Conservation (phyloP, 2,329 filamentous ascomycete genomes). For the Tetracladium maxilliforme region DNA sequence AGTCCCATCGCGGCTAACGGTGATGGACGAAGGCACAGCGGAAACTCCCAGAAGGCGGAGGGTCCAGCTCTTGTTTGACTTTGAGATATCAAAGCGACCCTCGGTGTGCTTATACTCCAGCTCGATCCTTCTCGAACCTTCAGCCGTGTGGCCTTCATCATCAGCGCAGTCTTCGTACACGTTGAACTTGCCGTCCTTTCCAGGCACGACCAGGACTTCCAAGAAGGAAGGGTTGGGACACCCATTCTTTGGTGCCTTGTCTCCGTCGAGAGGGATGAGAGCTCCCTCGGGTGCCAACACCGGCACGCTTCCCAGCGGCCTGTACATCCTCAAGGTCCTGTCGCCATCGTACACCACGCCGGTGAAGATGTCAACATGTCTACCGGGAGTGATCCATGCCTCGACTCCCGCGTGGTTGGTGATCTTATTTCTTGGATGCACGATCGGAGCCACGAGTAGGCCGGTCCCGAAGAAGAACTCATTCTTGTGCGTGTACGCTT, state of each 20-base stretch:
- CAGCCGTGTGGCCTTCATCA: too few relatives aligned
- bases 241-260: constrained; percentile 26
- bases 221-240: constrained; percentile 27
- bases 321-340: constrained; percentile 33
- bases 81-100: neutral
- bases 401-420: constrained; percentile 31
- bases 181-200: constrained; percentile 29
- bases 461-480: constrained; percentile 43
- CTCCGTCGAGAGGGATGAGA: constrained; percentile 39
- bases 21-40: constrained; percentile 1
- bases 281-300: constrained; percentile 39
- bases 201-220: constrained; percentile 32
- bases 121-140: constrained; percentile 2
- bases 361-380: constrained; percentile 42
- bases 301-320: constrained; percentile 31
- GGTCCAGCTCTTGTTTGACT: neutral
- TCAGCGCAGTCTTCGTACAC: constrained; percentile 27
- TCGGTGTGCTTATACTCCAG: neutral
- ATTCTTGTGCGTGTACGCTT: constrained; percentile 40
- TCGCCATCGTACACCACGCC: constrained; percentile 41
- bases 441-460: constrained; percentile 41
- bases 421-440: constrained; percentile 27
- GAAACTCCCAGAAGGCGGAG: constrained; percentile 2
- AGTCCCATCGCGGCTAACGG: constrained; percentile 1
- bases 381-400: constrained; percentile 39